Evolutionary conservation across 116 monocot species (phyloP).

Genomic region (Papilionanthe hybrid): DNA sequence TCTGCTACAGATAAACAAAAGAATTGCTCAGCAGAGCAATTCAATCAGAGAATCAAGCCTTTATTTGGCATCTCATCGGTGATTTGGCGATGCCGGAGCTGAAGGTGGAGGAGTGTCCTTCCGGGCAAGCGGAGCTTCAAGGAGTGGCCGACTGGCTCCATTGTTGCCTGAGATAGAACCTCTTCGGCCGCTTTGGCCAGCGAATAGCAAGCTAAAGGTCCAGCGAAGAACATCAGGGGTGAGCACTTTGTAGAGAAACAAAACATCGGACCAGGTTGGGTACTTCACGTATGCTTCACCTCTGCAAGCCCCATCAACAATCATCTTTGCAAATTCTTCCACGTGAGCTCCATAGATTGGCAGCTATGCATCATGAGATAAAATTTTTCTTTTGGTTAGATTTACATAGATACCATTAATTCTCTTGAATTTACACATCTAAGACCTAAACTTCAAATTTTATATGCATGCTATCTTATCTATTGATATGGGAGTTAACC

Average conservation of each 20-base stretch:
- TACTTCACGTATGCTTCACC: conserved; percentile 64
- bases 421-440: too few relatives aligned
- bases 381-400: too few relatives aligned
- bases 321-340: conserved; percentile 43
- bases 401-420: too few relatives aligned
- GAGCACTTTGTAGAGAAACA: conserved; percentile 54
- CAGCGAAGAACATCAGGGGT: conserved; percentile 61
- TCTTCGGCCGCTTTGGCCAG: conserved; percentile 8
- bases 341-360: conserved; percentile 32
- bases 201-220: conserved; percentile 53
- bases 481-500: too few relatives aligned
- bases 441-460: too few relatives aligned
- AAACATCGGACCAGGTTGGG: conserved; percentile 55
- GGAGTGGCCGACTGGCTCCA: conserved; percentile 13
- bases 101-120: conserved; percentile 8
- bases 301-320: conserved; percentile 58
- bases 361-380: conserved; percentile 22
- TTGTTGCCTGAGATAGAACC: neutral
- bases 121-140: conserved; percentile 16
- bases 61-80: neutral
- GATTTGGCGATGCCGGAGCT: neutral
- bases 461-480: too few relatives aligned
- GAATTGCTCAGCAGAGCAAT: too few relatives aligned
- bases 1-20: too few relatives aligned
- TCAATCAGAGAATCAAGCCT: neutral